Base-by-base conservation (phyloP, 306 rosid species). In the Quercus berberidifolia region DNA sequence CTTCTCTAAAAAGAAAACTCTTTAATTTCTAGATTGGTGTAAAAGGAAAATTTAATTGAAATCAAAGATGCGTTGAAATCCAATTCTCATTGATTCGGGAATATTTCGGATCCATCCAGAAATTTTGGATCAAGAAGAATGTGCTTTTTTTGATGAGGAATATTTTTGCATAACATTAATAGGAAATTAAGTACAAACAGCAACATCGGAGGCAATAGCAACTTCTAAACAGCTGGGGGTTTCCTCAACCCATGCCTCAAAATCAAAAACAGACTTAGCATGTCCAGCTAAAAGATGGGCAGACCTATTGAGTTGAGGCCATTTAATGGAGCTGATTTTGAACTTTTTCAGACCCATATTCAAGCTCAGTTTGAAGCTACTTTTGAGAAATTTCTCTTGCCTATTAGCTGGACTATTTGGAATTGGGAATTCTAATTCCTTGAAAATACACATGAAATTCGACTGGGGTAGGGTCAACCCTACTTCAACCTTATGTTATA, bases 391-490 rank as follows among this genome's bases (percentile, higher is more conserved):
- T 65, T 18, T 17, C 46, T 28, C 26, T 63, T 26, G 12, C 14
- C 15, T 63, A 26, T 63, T 28, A 0, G 7, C 0, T 26, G 28
- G 15, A 5, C 17, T 4, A 26, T 13, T 60, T 12, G 10, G 17
- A 59, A 18, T 56, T 56, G 26, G 26, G 10, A 8, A 10, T 7
- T 21, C 30, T 20, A 4, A 58, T 57, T n/a, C 54, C 54, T 49
- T 49, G 54, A 49, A 60, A 60, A 25, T 6, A 23, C 65, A 80
- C 83, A 79, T 55, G 46, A 79, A 17, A 82, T 26, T 55, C 49
- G 79, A 75, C 63, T 64, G 49, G 41, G 30, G 72, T 75, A 49
- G 55, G 60, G 56, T 55, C 55, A n/a, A 82, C 76, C 41, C 64
- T 62, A 10, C 69, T 26, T 69, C 43, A 59, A 76, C 14, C 64